Evolutionary conservation across 257 asterid species (phyloP).

Genomic region (Oldenlandia corymbosa): DNA sequence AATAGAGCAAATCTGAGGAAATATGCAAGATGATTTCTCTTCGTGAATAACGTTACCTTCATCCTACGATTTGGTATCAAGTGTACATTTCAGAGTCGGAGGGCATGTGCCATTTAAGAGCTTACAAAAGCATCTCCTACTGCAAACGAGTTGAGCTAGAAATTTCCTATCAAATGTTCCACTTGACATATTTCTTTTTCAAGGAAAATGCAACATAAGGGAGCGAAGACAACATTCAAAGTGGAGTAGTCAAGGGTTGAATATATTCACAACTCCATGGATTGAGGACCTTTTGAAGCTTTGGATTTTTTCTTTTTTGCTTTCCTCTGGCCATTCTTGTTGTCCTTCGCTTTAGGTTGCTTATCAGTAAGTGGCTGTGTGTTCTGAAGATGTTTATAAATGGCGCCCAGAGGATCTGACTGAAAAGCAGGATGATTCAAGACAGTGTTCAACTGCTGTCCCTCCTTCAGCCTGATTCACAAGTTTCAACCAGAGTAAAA

Average conservation of each 20-base stretch:
- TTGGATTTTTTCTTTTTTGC: constrained; percentile 43
- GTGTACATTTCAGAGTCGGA: too few species aligned
- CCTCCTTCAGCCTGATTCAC: constrained; percentile 60
- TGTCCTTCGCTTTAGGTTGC: constrained; percentile 45
- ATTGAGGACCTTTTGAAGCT: constrained; percentile 27
- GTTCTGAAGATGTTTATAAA: constrained; percentile 60
- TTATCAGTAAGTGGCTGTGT: constrained; percentile 55
- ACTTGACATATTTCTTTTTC: background rate
- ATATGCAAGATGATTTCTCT: too few species aligned
- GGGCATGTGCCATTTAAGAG: too few species aligned
- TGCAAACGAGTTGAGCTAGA: too few species aligned
- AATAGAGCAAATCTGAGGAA: too few species aligned
- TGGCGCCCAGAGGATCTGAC: constrained; percentile 65
- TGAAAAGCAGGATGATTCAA: constrained; percentile 52
- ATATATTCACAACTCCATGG: constrained; percentile 47
- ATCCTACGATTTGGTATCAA: too few species aligned
- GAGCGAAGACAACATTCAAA: background rate
- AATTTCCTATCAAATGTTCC: background rate
- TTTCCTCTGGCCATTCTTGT: constrained; percentile 37
- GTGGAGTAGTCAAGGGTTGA: background rate
- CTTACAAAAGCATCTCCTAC: background rate
- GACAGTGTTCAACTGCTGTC: constrained; percentile 51
- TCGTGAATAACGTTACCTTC: too few species aligned
- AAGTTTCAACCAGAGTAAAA: constrained; percentile 10
- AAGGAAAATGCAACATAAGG: background rate